A percentile compares a stretch with the other conserved stretches of the same genome.
phyloP scores from a whole-genome alignment of 305 asterid genomes.

The Fraxinus xanthoxyloides region DNA sequence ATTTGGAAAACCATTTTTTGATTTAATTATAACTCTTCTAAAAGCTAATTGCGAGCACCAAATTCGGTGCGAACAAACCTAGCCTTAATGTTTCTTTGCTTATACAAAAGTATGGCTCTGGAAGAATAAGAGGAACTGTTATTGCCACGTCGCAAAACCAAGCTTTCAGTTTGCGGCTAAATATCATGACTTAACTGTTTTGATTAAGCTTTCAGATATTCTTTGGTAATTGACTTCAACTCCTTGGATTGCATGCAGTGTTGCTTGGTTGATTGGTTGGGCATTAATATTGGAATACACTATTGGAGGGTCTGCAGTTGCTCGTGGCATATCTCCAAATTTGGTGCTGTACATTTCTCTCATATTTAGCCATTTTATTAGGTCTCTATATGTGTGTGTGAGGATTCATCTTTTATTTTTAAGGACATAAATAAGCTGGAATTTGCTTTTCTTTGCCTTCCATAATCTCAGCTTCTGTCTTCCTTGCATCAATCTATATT shows the following conservation, averaged over 20 bases:
- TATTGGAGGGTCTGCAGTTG: conserved; percentile 96
- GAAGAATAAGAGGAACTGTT: neutral
- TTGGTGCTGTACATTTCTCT: conserved; percentile 47
- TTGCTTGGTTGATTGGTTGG: conserved; percentile 98
- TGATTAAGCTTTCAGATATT: neutral
- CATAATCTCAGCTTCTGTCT: neutral
- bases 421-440: neutral
- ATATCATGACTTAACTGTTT: neutral
- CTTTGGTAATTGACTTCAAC: neutral
- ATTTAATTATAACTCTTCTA: neutral
- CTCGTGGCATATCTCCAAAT: conserved; percentile 95
- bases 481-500: neutral
- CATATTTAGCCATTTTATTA: neutral
- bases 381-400: conserved; percentile 5
- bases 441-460: neutral
- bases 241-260: conserved; percentile 40
- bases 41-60: neutral
- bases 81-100: neutral
- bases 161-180: conserved; percentile 8
- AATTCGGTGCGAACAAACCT: conserved; percentile 10
- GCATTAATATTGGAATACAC: conserved; percentile 89
- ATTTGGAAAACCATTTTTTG: neutral
- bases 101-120: neutral
- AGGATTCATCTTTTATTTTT: neutral
- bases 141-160: neutral